Evolutionary conservation across 73 alveolate species (phyloP).

Genomic region (Paramecium octaurelia): DNA sequence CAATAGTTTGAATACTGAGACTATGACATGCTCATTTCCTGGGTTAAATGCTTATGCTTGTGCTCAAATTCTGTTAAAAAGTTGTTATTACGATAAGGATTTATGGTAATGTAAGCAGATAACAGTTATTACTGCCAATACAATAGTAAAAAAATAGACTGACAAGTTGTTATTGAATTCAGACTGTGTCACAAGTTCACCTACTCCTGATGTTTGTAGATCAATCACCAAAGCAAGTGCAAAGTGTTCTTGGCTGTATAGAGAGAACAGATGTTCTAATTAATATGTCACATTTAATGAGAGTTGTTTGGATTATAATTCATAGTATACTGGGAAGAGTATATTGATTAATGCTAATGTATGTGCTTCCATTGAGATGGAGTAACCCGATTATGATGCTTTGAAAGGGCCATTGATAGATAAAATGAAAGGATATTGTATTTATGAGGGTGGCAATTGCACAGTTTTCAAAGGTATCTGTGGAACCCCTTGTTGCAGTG

Average conservation of each 20-base stretch:
- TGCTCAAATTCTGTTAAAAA: background rate
- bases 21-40: background rate
- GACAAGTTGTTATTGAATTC: background rate
- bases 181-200: background rate
- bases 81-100: background rate
- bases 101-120: background rate
- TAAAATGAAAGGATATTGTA: slow-evolving; percentile 31
- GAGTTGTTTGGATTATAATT: slow-evolving; percentile 21
- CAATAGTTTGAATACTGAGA: background rate
- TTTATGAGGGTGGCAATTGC: background rate
- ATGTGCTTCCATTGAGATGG: slow-evolving; percentile 27
- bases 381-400: background rate
- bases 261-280: background rate
- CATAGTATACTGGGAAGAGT: background rate
- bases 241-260: background rate
- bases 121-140: background rate
- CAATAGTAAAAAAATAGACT: background rate
- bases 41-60: slow-evolving; percentile 11
- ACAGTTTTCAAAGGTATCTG: background rate
- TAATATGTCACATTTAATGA: background rate
- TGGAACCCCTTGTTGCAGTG: slow-evolving; percentile 12
- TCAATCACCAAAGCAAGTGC: slow-evolving; percentile 23
- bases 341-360: slow-evolving; percentile 21
- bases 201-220: slow-evolving; percentile 23
- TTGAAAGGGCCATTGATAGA: background rate